Evolutionary conservation across 148 eudicot genomes (phyloP), one percentile per base, ranked within the genome.

Genomic region (Fagopyrum esculentum): DNA sequence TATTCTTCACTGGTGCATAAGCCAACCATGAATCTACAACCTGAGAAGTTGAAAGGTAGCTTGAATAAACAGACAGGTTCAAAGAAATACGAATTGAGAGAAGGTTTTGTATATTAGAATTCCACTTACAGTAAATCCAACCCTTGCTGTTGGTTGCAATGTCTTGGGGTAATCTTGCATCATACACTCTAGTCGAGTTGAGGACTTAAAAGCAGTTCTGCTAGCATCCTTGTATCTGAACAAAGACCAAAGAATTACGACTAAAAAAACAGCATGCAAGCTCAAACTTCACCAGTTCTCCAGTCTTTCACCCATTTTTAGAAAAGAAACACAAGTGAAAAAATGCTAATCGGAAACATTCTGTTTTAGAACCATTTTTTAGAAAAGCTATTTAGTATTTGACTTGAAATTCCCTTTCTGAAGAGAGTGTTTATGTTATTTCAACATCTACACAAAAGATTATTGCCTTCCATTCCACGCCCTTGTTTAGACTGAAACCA

Each of bases 121-220:
- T 56, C 22, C 10, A 76, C 96, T 81, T 85, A 91, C 98, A 11
- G 98, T 94, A 78, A 94, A 94, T 75, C 98, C 98, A 88, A 94
- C 89, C 79, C 91, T 87, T 54, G 98, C 97, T 45, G 96, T 87
- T 54, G 98, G 92, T 75, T 97, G 91, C 84, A 95, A 77, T 70
- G 97, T 90, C 87, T 90, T 89, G 55, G 98, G 98, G 81, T 95
- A 95, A 80, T 95, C 98, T 84, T 95, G 98, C 98, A 95, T 95
- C 98, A 95, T 95, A 78, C 98, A 95, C 85, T 95, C 98, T 54
- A 95, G 81, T 73, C 98, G 87, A 60, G 98, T 95, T 16, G 98
- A 89, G 59, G 98, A 95, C 86, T 92, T 95, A 45, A 95, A 95
- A 54, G 91, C 81, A 63, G 90, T 87, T 79, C 90, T 95, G 61